phyloP scores from a whole-genome alignment of 257 asterid species.

The Orobanche coerulescens region DNA sequence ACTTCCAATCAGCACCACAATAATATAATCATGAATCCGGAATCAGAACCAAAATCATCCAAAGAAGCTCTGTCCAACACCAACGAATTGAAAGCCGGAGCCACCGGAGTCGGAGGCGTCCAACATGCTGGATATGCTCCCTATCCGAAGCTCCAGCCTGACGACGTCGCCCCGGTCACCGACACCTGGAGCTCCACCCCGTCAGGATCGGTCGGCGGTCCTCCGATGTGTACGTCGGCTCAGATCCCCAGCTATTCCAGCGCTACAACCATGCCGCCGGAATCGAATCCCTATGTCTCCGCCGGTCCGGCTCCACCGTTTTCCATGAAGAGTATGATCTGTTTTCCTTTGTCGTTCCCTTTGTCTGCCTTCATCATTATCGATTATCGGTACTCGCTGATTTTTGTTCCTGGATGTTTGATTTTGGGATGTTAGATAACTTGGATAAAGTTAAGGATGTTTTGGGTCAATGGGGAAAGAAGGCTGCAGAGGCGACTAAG shows the following conservation, averaged over 20 bases:
- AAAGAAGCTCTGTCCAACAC: slow-evolving; percentile 22
- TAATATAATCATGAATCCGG: slow-evolving; percentile 25
- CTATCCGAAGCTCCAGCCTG: slow-evolving; percentile 66
- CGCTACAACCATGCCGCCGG: slow-evolving; percentile 70
- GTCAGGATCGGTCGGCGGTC: slow-evolving; percentile 29
- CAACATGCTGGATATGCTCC: slow-evolving; percentile 52
- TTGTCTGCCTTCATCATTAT: neutral
- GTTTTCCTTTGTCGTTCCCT: neutral
- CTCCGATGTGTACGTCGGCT: slow-evolving; percentile 26
- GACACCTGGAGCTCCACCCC: slow-evolving; percentile 50
- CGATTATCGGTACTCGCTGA: neutral
- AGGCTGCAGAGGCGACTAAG: slow-evolving; percentile 74
- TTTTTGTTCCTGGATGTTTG: neutral
- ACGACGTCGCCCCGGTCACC: slow-evolving; percentile 51
- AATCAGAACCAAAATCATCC: slow-evolving; percentile 24
- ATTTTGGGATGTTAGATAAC: slow-evolving; percentile 33
- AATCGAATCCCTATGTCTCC: slow-evolving; percentile 72
- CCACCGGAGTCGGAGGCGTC: slow-evolving; percentile 20
- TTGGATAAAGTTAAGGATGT: slow-evolving; percentile 67
- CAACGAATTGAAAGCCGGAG: slow-evolving; percentile 20
- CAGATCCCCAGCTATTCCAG: slow-evolving; percentile 9
- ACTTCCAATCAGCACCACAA: neutral
- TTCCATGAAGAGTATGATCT: slow-evolving; percentile 32
- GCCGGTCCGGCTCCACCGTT: slow-evolving; percentile 42
- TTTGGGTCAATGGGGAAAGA: slow-evolving; percentile 73